Evolutionary conservation across 192 early-diverging fungal genomes (phyloP).

Genomic region (Spizellomyces sp.): DNA sequence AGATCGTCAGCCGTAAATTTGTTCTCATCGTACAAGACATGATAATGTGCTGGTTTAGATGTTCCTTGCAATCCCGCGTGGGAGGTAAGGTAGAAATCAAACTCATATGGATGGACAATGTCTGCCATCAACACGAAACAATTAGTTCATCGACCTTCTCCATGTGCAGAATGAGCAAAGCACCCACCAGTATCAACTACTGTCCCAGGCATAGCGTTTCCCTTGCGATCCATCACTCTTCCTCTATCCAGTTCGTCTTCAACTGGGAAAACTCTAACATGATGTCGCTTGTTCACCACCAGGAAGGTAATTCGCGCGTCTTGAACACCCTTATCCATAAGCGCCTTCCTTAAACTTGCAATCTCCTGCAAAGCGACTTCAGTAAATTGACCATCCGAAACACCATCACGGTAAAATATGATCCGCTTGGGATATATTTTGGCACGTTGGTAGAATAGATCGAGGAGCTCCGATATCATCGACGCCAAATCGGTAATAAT

Average conservation of each 20-base stretch:
- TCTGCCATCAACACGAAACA: not conserved
- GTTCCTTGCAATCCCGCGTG: slow-evolving; percentile 91
- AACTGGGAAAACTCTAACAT: slow-evolving; percentile 69
- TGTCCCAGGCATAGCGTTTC: slow-evolving; percentile 60
- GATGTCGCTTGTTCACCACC: slow-evolving; percentile 86
- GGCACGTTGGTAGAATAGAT: slow-evolving; percentile 39
- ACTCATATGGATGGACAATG: slow-evolving; percentile 35
- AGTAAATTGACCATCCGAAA: slow-evolving; percentile 77
- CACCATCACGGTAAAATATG: slow-evolving; percentile 84
- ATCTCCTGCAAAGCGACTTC: slow-evolving; percentile 69
- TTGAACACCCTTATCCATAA: slow-evolving; percentile 55
- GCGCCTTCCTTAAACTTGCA: slow-evolving; percentile 62
- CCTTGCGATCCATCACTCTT: slow-evolving; percentile 44
- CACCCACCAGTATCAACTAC: slow-evolving; percentile 51
- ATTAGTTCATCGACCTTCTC: not conserved
- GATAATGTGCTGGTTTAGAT: slow-evolving; percentile 87
- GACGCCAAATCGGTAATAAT: slow-evolving; percentile 15
- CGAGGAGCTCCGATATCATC: slow-evolving; percentile 10
- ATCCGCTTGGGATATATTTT: slow-evolving; percentile 75
- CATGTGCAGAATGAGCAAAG: not conserved
- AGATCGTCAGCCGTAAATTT: slow-evolving; percentile 74
- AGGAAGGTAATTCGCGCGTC: slow-evolving; percentile 85
- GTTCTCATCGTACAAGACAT: slow-evolving; percentile 85
- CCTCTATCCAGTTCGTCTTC: slow-evolving; percentile 22
- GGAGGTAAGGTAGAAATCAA: slow-evolving; percentile 73